Evolutionary conservation across 2,329 filamentous ascomycete species (phyloP).

Genomic region (Teratosphaeria gauchensis): DNA sequence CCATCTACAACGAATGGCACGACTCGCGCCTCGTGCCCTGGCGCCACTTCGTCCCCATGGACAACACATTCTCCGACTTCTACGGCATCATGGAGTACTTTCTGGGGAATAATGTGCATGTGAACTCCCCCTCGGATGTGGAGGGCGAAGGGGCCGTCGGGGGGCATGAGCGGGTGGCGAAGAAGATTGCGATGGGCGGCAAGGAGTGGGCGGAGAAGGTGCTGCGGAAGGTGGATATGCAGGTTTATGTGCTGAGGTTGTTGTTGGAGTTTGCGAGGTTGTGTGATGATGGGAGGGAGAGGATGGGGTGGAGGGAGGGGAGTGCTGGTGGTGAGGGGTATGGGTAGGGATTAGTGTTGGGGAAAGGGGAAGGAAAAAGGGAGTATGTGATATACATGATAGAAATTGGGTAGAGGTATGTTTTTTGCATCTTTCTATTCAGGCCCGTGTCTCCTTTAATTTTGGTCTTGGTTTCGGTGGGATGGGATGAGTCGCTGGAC

Average conservation of each 20-base stretch:
- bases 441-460: too few relatives aligned
- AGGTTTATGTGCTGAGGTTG: conserved; percentile 57
- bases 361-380: background rate
- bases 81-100: conserved; percentile 69
- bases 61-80: conserved; percentile 61
- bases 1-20: conserved; percentile 73
- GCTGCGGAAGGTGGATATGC: conserved; percentile 62
- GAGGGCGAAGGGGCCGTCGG: conserved; percentile 14
- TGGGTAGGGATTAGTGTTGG: background rate
- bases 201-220: conserved; percentile 61
- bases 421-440: background rate
- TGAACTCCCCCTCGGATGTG: background rate
- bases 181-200: conserved; percentile 55
- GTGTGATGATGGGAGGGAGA: conserved; percentile 33
- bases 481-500: too few relatives aligned
- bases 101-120: conserved; percentile 35
- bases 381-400: background rate
- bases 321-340: background rate
- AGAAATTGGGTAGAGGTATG: background rate
- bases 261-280: conserved; percentile 36
- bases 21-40: conserved; percentile 59
- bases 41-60: conserved; percentile 75
- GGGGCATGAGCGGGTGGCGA: conserved; percentile 46
- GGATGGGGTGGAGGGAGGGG: conserved; percentile 29
- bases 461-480: too few relatives aligned